These are phyloP conservation scores for Fusarium tanahbumbuense DNA, from an alignment of 2,329 filamentous ascomycete genomes.

Conservation along the genomic window DNA sequence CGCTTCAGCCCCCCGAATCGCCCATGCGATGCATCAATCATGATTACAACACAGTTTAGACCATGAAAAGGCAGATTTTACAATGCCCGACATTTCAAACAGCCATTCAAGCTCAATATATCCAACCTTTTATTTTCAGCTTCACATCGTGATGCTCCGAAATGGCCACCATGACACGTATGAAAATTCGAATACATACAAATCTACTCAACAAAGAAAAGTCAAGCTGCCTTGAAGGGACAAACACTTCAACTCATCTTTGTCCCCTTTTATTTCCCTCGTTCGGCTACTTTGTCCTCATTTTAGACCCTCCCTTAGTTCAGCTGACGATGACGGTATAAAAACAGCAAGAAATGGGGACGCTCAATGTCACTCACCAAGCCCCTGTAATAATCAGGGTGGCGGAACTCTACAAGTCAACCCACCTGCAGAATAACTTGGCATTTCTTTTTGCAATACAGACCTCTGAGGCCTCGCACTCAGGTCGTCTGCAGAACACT, in stretches of 20 bases:
- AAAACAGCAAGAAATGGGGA: constrained; percentile 32
- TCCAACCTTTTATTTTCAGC: constrained; percentile 12
- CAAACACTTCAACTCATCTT: background rate
- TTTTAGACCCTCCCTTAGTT: constrained; percentile 24
- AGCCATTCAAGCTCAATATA: constrained; percentile 16
- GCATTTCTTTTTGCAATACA: constrained; percentile 13
- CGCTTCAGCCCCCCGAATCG: constrained; percentile 23
- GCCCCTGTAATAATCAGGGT: constrained; percentile 32
- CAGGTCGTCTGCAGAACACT: background rate
- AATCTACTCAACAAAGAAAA: constrained; percentile 1
- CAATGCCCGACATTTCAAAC: background rate
- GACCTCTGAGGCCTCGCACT: background rate
- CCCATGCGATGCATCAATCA: constrained; percentile 6
- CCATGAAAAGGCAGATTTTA: background rate
- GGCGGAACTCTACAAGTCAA: constrained; percentile 33
- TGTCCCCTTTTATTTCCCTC: background rate
- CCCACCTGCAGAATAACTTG: constrained; percentile 20
- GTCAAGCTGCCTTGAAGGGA: background rate
- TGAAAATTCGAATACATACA: background rate
- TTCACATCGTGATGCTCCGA: constrained; percentile 26
- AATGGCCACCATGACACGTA: constrained; percentile 15
- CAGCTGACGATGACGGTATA: constrained; percentile 19
- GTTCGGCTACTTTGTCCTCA: constrained; percentile 2
- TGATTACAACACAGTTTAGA: constrained; percentile 3
- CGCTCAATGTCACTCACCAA: constrained; percentile 16